These are phyloP conservation scores for Aspergillus sclerotiicarbonarius DNA, from an alignment of 495 filamentous ascomycete genomes.

Conservation along the genomic window DNA sequence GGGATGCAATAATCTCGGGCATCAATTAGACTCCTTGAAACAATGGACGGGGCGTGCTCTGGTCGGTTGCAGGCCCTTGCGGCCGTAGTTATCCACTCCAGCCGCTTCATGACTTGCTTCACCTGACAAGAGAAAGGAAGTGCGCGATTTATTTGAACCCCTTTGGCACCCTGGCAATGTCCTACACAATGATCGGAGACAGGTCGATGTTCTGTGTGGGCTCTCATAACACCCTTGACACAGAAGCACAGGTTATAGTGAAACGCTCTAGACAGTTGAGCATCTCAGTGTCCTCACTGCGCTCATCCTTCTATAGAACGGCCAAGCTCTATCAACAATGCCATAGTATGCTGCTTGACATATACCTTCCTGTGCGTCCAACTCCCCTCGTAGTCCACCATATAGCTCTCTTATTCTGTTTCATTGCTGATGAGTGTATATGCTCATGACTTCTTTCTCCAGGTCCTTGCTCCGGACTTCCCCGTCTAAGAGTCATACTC, in stretches of 20 bases:
- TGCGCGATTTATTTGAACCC: slow-evolving; percentile 11
- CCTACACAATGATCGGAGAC: slow-evolving; percentile 7
- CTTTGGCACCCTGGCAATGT: background rate
- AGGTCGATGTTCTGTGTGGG: background rate
- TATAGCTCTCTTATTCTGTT: too few species aligned
- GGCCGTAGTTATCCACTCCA: slow-evolving; percentile 2
- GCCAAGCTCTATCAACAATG: background rate
- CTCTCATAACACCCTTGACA: background rate
- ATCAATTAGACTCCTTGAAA: slow-evolving; percentile 8
- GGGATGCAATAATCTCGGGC: background rate
- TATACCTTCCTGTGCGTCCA: too few species aligned
- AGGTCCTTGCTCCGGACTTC: background rate
- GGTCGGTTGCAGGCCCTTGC: background rate
- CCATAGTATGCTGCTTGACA: too few species aligned
- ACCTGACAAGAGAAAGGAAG: background rate
- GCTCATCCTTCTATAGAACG: background rate
- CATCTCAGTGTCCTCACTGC: background rate
- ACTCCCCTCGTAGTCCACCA: too few species aligned
- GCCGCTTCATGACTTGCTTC: slow-evolving; percentile 8
- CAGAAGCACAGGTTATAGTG: background rate
- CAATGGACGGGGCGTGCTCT: slow-evolving; percentile 1
- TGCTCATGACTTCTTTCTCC: background rate
- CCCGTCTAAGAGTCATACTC: background rate
- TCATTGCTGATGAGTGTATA: too few species aligned
- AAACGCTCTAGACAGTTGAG: background rate